Evolutionary conservation across 352 stramenopile genomes (phyloP), one percentile per base, ranked within the genome.

Genomic region (Pythium oligandrum): DNA sequence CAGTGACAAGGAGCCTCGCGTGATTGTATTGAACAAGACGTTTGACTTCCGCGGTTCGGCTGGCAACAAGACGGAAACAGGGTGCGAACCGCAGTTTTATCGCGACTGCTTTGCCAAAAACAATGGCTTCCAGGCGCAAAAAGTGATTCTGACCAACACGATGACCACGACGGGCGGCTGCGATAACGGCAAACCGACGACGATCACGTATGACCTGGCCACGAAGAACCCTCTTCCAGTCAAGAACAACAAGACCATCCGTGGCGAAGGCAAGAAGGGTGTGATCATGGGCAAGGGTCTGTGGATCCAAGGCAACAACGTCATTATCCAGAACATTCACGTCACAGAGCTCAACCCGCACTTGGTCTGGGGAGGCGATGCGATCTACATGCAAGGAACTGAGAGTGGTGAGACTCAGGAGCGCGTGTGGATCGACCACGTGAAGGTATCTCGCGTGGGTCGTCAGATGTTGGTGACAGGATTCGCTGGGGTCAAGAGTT

Each of bases 291-390:
- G 73, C 48, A 80, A 80, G 40, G 73, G 73, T 0, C 26, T 81
- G 3, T 51, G 40, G 40, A 65, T 82, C 53, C 30, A 12, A 3
- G 71, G 70, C 30, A 40, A 54, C 49, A 82, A 81, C 52, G 70
- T 80, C 30, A 80, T 85, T 40, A 40, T 82, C 10, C 71, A 82
- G 57, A 82, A 85, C 49, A 63, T 85, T 40, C 57, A 80, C 61
- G 74, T 85, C 59, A 75, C 59, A 12, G 53, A 85, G 40, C 47
- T 85, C 12, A 85, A 85, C 54, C 71, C 53, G 17, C 69, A 79
- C 45, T 38, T 75, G 1, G 64, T 82, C 5, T 70, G 63, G 63
- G 63, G 63, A 30, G 57, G 63, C 40, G 57, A 70, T 26, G 59
- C 52, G 30, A 63, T 70, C 40, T 59, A 66, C 47, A 9, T 70